These are phyloP conservation scores for Malania oleifera DNA, from an alignment of 164 flowering plant species.

Conservation along the genomic window DNA sequence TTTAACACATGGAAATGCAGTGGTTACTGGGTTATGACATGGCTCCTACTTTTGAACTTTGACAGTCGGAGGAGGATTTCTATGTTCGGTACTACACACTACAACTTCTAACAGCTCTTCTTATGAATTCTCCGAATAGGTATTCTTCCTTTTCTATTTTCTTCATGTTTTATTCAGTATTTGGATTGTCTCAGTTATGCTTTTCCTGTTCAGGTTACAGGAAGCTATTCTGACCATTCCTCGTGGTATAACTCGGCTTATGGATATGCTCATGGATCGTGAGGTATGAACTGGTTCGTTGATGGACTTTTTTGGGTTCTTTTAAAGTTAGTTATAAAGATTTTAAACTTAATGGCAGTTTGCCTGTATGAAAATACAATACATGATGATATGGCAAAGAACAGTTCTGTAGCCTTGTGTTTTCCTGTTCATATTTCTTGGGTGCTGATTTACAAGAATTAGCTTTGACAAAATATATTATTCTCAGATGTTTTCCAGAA, in stretches of 20 bases:
- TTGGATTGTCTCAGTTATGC: constrained; percentile 6
- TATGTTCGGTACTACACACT: constrained; percentile 94
- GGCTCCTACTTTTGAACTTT: constrained; percentile 11
- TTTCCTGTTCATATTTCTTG: no score
- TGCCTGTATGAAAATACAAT: no score
- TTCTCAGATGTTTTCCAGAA: not conserved
- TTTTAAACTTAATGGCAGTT: no score
- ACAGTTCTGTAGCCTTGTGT: no score
- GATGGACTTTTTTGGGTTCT: not conserved
- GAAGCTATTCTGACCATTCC: constrained; percentile 91
- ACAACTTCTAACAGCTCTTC: constrained; percentile 88
- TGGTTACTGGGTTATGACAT: not conserved
- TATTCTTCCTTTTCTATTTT: constrained; percentile 19
- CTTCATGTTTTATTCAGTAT: not conserved
- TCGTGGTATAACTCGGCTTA: constrained; percentile 91
- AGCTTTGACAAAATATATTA: not conserved
- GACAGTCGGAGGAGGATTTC: constrained; percentile 94
- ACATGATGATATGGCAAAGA: no score
- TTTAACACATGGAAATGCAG: not conserved
- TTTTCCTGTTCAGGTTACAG: constrained; percentile 70
- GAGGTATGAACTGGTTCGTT: constrained; percentile 50
- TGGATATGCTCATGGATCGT: constrained; percentile 99
- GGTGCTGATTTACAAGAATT: no score
- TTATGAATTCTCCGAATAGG: constrained; percentile 81
- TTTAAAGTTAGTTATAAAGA: no score